A percentile compares a stretch with the other conserved stretches of the same genome.
These are phyloP conservation scores for Russula earlei DNA, from an alignment of 768 basidiomycete species.

Conservation along the genomic window DNA sequence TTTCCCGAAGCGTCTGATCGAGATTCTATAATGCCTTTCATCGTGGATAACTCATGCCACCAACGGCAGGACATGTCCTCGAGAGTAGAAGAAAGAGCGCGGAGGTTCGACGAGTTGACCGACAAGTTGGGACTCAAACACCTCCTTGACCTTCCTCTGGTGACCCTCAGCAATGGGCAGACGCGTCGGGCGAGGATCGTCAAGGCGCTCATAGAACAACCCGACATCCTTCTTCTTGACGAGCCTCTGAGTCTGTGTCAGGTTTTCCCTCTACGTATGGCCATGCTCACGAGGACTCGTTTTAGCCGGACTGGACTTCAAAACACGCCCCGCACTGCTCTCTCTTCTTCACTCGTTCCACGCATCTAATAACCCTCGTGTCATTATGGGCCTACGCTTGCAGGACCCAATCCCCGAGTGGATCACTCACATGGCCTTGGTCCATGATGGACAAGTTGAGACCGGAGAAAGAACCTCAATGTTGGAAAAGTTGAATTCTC, in stretches of 20 bases:
- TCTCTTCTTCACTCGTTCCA: conserved; percentile 49
- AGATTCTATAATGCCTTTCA: conserved; percentile 5
- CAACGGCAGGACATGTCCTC: conserved; percentile 16
- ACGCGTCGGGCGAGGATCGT: conserved; percentile 79
- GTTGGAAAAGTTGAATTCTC: conserved; percentile 18
- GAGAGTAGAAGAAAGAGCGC: conserved; percentile 22
- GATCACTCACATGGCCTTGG: conserved; percentile 58
- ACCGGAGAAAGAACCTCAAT: conserved; percentile 45
- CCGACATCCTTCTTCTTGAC: conserved; percentile 75
- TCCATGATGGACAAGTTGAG: conserved; percentile 38
- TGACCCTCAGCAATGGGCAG: conserved; percentile 89
- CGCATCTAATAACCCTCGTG: conserved; percentile 37
- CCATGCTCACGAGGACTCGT: not conserved
- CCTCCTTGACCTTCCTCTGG: conserved; percentile 72
- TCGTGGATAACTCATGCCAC: not conserved
- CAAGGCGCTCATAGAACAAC: conserved; percentile 59
- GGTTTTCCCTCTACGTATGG: not conserved
- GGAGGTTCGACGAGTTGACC: conserved; percentile 43
- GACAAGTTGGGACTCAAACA: conserved; percentile 45
- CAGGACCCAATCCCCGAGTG: conserved; percentile 69
- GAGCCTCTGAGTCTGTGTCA: conserved; percentile 70
- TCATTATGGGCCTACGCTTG: conserved; percentile 55
- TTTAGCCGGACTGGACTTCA: conserved; percentile 70
- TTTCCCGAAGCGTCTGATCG: conserved; percentile 24
- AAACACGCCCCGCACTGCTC: conserved; percentile 47